Conservation (phyloP, 75 land plant genomes). For the Sequoiadendron giganteum region DNA sequence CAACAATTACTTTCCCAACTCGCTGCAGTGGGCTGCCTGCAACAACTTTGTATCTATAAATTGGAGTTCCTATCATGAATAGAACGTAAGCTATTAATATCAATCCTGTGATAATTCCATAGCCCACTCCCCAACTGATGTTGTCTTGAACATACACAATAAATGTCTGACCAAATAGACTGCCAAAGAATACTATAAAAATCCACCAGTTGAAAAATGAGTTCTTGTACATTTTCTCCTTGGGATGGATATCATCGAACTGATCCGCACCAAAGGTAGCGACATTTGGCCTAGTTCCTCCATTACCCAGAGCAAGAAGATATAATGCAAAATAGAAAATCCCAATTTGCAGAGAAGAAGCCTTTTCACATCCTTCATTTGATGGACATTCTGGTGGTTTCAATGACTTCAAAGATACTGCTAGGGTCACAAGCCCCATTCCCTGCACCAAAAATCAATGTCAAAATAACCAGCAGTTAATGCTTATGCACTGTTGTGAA, state of each 20-base stretch:
- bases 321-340: slow-evolving; percentile 62
- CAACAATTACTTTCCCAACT: neutral
- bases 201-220: slow-evolving; percentile 88
- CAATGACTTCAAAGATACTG: slow-evolving; percentile 29
- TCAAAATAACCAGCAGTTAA: neutral
- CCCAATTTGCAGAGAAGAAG: slow-evolving; percentile 41
- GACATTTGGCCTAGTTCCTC: slow-evolving; percentile 80
- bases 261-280: slow-evolving; percentile 87
- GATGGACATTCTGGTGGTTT: slow-evolving; percentile 14
- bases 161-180: slow-evolving; percentile 52
- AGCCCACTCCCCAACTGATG: slow-evolving; percentile 68
- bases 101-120: slow-evolving; percentile 42
- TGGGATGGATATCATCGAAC: slow-evolving; percentile 68
- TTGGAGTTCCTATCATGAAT: slow-evolving; percentile 67
- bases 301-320: slow-evolving; percentile 60
- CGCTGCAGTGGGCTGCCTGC: slow-evolving; percentile 52
- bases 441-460: slow-evolving; percentile 27
- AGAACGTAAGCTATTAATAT: slow-evolving; percentile 47
- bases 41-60: slow-evolving; percentile 63
- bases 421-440: slow-evolving; percentile 27
- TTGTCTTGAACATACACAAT: slow-evolving; percentile 65
- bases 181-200: slow-evolving; percentile 63
- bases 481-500: too few relatives aligned
- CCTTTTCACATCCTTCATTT: slow-evolving; percentile 23
- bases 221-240: slow-evolving; percentile 57